Evolutionary conservation across 1,284 basidiomycete species (phyloP), one percentile per base, ranked within the genome.

Genomic region (Prillingera fragicola): DNA sequence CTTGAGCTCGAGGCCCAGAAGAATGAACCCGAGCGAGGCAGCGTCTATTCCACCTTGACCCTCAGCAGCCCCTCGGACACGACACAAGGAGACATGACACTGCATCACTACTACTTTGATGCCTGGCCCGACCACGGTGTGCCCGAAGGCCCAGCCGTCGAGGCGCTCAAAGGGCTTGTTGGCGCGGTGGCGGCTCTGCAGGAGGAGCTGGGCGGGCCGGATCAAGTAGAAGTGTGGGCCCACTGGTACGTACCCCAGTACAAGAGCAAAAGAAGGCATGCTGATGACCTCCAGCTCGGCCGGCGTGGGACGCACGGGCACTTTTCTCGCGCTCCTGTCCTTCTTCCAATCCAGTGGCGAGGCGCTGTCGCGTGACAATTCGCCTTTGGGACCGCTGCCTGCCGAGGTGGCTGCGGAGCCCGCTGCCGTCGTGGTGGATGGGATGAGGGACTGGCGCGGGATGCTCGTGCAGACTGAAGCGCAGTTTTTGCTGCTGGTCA

Each of bases 171-270:
- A 18, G 27, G 32, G 24, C 45, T 69, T 28, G 50, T 68, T 8
- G 17, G 29, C 23, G 53, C 57, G 33, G 48, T 68, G 40, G 46
- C 38, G 19, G 35, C 37, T n/a, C 42, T 38, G 36, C 49, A 52
- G 27, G 41, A 46, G 19, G 43, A 45, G n/a, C 31, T 54, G 9
- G 55, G 51, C 9, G 52, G 45, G 12, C 41, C 40, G 33, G 49
- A 49, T 8, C 19, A 38, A 14, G 59, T 60, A 33, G 67, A 70
- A 48, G 56, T 68, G 8, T 70, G 67, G 67, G 63, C 67, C 3
- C 67, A 70, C 41, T 70, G 67, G 67, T 69, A 42, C 41, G 63
- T 60, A n/a, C n/a, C n/a, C n/a, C n/a, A n/a, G n/a, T n/a, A n/a
- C n/a, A n/a, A n/a, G n/a, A n/a, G n/a, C 2, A n/a, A 18, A 15